A percentile compares a stretch with the other conserved stretches of the same genome.
phyloP scores from a whole-genome alignment of 306 rosid species.

The Elaeagnus macrophylla region DNA sequence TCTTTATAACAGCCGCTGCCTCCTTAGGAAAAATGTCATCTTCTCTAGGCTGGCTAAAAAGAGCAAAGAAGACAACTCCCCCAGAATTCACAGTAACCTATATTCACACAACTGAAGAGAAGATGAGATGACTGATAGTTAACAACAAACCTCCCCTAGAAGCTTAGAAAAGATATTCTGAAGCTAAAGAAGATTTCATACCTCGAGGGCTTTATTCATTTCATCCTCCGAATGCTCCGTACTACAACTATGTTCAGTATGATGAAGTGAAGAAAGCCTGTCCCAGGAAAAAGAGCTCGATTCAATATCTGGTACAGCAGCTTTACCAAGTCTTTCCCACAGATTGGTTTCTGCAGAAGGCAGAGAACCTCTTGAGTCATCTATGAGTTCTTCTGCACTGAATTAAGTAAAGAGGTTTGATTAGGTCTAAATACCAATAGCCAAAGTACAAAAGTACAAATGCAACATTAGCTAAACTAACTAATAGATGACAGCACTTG shows the following conservation, averaged over 20 bases:
- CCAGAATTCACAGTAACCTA: slow-evolving; percentile 94
- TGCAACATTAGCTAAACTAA: not conserved
- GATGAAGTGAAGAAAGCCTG: slow-evolving; percentile 69
- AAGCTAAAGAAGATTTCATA: slow-evolving; percentile 19
- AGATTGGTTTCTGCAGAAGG: slow-evolving; percentile 53
- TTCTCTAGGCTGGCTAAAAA: slow-evolving; percentile 48
- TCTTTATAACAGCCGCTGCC: slow-evolving; percentile 85
- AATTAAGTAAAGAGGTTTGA: slow-evolving; percentile 15
- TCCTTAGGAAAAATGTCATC: slow-evolving; percentile 44
- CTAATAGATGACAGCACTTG: too few relatives aligned
- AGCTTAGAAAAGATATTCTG: not conserved
- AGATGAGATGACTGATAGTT: slow-evolving; percentile 19
- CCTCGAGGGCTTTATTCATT: slow-evolving; percentile 77
- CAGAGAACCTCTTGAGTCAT: slow-evolving; percentile 22
- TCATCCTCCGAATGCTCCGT: slow-evolving; percentile 81
- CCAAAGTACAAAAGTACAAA: not conserved
- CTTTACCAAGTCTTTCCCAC: slow-evolving; percentile 91
- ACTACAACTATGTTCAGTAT: slow-evolving; percentile 64
- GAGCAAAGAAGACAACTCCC: slow-evolving; percentile 90
- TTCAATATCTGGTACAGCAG: slow-evolving; percentile 67
- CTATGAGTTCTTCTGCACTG: slow-evolving; percentile 45
- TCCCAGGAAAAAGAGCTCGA: slow-evolving; percentile 73
- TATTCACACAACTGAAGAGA: slow-evolving; percentile 32
- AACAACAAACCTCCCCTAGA: not conserved
- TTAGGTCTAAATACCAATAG: not conserved